Conservation (phyloP, 768 basidiomycete species). For the Mycena belliarum region DNA sequence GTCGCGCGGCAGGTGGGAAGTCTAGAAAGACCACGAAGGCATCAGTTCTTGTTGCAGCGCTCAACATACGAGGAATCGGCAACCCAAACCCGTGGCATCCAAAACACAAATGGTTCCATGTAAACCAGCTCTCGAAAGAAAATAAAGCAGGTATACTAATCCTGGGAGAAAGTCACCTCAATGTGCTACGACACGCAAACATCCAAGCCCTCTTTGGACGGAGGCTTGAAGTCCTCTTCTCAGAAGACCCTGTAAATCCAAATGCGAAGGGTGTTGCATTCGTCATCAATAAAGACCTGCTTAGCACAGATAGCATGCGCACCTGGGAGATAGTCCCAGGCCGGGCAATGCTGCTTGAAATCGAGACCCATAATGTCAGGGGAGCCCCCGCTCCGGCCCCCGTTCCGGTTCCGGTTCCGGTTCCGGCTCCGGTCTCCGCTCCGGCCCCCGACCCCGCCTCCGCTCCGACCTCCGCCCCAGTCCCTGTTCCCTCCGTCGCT, state of each 20-base stretch:
- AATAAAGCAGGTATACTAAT: slow-evolving; percentile 3
- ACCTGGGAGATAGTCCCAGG: slow-evolving; percentile 17
- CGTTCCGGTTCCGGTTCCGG: too few relatives aligned
- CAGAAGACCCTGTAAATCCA: not conserved
- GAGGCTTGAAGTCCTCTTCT: not conserved
- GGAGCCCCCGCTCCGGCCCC: too few relatives aligned
- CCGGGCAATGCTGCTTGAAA: slow-evolving; percentile 6
- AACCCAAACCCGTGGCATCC: not conserved
- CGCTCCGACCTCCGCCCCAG: too few relatives aligned
- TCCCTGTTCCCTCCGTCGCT: too few relatives aligned
- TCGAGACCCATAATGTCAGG: not conserved
- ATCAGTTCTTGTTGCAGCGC: not conserved
- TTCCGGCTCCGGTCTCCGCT: too few relatives aligned
- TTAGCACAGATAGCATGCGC: not conserved
- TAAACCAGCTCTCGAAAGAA: slow-evolving; percentile 8
- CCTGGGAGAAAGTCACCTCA: slow-evolving; percentile 18
- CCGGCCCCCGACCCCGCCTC: too few relatives aligned
- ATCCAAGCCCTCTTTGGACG: slow-evolving; percentile 5
- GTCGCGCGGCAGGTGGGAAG: too few relatives aligned
- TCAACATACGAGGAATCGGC: slow-evolving; percentile 15
- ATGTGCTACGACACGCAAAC: not conserved
- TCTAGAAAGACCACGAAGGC: slow-evolving; percentile 9
- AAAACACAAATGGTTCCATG: slow-evolving; percentile 15
- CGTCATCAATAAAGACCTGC: slow-evolving; percentile 21
- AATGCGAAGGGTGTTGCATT: slow-evolving; percentile 17